Base-by-base conservation (phyloP, 2,329 filamentous ascomycete genomes). In the Furcasterigmium furcatum region DNA sequence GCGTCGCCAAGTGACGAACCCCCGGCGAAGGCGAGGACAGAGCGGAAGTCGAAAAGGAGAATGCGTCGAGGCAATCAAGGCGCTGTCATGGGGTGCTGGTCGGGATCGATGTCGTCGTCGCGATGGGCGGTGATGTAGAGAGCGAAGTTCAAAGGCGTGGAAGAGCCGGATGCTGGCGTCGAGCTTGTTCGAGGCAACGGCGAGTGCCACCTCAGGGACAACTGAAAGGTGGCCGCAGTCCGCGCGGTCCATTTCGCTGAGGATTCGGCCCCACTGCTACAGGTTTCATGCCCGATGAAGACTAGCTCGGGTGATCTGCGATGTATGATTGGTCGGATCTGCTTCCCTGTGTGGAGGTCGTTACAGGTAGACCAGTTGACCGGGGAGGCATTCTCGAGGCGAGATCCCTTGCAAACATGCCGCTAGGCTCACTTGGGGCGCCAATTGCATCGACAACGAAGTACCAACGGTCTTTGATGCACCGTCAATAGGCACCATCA, bases 1-100 rank as follows among this genome's bases (percentile, higher is more conserved):
- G 49, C 34, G 43, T 46, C 42, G 49, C 50, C 48, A 51, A 46
- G 9, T 34, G 41, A 36, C 41, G 41, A 36, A 24, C 45, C 45
- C 48, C 29, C 41, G 43, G 50, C 50, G 38, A 47, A 24, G 27
- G 27, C 9, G 9, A 14, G 27, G 27, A 30, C 9, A 30, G 9
- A 9, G 27, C 14, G 27, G 25, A 21, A 19, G 13, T 16, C 18
- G 18, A 19, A 30, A 41, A 19, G 39, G 27, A 41, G 14, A 10
- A 13, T 30, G 27, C 10, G 6, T 20, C 22, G 21, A 24, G 9
- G n/a, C 4, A 16, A 25, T 19, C 25, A 41, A 41, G 32, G 46
- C 27, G 40, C 43, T 16, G 9, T 20, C 41, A 52, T 52, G 42
- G 43, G 38, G 29, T 24, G n/a, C 32, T 8, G 14, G 14, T n/a